Evolutionary conservation across 495 filamentous ascomycete genomes (phyloP).

Genomic region (Margaritispora aquatica): DNA sequence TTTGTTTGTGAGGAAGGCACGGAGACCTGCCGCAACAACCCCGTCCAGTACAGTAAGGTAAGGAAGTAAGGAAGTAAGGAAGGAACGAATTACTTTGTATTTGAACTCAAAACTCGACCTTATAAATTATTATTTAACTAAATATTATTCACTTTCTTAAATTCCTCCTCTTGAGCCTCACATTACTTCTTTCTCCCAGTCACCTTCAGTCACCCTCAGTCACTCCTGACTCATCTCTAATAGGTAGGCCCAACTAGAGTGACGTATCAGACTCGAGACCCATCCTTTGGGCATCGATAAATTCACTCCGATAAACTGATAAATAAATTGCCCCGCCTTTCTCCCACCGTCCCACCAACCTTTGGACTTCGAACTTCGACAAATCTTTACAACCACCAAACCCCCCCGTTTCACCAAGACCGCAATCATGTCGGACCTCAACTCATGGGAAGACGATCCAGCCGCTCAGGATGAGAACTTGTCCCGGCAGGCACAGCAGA

Average conservation of each 20-base stretch:
- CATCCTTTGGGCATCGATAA: background rate
- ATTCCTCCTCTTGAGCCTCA: too few species aligned
- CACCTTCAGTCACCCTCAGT: background rate
- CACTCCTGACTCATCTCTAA: constrained; percentile 2
- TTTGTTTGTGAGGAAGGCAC: too few species aligned
- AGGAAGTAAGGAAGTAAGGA: too few species aligned
- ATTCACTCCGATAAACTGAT: constrained; percentile 11
- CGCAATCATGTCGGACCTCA: constrained; percentile 68
- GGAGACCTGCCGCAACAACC: too few species aligned
- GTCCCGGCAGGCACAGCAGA: constrained; percentile 70
- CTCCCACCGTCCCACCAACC: too few species aligned
- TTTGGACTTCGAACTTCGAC: too few species aligned
- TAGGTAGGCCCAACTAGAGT: background rate
- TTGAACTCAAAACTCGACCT: background rate
- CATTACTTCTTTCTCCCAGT: background rate
- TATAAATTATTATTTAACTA: background rate
- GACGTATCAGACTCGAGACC: background rate
- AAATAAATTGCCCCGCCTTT: constrained; percentile 9
- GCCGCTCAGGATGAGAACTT: constrained; percentile 82
- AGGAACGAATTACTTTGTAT: too few species aligned
- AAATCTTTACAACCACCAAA: background rate
- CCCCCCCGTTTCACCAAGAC: background rate
- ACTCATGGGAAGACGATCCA: constrained; percentile 95
- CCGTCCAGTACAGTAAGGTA: too few species aligned
- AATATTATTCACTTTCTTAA: too few species aligned